These are phyloP conservation scores for Sporothrix variecibatus DNA, from an alignment of 2,329 filamentous ascomycete genomes.

Conservation along the genomic window DNA sequence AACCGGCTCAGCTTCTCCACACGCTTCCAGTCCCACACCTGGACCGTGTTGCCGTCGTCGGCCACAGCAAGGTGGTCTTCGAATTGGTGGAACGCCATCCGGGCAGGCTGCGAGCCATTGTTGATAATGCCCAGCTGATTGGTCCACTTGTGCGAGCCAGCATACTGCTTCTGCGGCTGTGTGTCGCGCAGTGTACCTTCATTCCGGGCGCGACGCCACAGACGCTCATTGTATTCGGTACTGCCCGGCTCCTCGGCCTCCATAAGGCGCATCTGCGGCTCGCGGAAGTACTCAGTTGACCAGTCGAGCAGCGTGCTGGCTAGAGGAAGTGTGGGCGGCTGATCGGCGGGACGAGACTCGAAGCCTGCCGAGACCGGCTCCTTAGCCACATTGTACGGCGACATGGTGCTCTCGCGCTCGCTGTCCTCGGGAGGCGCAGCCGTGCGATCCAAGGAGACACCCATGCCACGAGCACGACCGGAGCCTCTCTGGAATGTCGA, in stretches of 20 bases:
- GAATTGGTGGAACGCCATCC: constrained; percentile 97
- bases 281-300: constrained; percentile 96
- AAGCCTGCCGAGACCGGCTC: constrained; percentile 81
- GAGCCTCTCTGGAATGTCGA: constrained; percentile 35
- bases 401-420: constrained; percentile 65
- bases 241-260: constrained; percentile 96
- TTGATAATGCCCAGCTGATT: constrained; percentile 80
- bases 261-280: constrained; percentile 96
- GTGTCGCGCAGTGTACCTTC: constrained; percentile 90
- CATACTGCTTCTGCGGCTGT: constrained; percentile 87
- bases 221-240: constrained; percentile 89
- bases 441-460: constrained; percentile 43
- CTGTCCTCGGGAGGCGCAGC: constrained; percentile 70
- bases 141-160: constrained; percentile 84
- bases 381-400: constrained; percentile 73
- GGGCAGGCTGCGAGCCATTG: constrained; percentile 84
- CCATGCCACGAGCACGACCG: constrained; percentile 15
- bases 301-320: constrained; percentile 86
- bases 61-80: constrained; percentile 93
- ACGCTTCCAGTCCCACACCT: constrained; percentile 90
- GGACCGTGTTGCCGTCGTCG: constrained; percentile 88
- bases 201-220: constrained; percentile 91
- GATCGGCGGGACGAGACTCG: constrained; percentile 59
- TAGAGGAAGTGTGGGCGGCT: constrained; percentile 69
- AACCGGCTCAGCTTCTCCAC: constrained; percentile 77